These are phyloP conservation scores for Petasospora rhodanensis DNA, from an alignment of 1,139 yeast species.

Conservation along the genomic window DNA sequence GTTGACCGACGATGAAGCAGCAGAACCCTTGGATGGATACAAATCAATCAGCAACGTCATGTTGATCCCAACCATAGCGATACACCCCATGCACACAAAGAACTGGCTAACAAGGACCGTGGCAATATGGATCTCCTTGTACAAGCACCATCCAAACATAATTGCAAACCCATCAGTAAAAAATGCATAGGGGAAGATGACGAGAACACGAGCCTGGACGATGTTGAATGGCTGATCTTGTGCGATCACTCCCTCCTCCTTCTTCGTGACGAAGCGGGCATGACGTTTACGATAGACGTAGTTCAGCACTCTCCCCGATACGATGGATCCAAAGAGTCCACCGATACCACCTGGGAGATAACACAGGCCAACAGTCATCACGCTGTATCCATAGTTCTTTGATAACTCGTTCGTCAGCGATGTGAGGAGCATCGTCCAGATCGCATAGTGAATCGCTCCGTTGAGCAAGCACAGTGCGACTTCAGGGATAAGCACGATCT, in stretches of 20 bases:
- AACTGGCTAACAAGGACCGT: constrained; percentile 55
- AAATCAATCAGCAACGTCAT: constrained; percentile 58
- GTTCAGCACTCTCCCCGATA: constrained; percentile 45
- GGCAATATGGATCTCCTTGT: constrained; percentile 43
- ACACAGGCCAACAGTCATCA: constrained; percentile 58
- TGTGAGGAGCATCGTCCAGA: constrained; percentile 69
- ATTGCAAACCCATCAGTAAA: constrained; percentile 40
- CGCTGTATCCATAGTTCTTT: constrained; percentile 42
- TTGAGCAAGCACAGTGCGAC: constrained; percentile 40
- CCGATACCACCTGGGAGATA: constrained; percentile 60
- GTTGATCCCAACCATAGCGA: constrained; percentile 46
- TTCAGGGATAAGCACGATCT: constrained; percentile 36
- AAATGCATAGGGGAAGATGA: constrained; percentile 33
- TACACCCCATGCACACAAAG: constrained; percentile 47
- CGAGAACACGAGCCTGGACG: constrained; percentile 43
- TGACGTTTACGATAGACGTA: constrained; percentile 35
- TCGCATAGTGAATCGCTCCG: constrained; percentile 56
- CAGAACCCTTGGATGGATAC: constrained; percentile 54
- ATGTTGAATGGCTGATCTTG: constrained; percentile 35
- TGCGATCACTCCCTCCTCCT: constrained; percentile 24
- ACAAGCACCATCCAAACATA: constrained; percentile 67
- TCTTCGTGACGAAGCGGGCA: constrained; percentile 21
- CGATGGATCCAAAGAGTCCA: constrained; percentile 47
- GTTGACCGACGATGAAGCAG: constrained; percentile 58
- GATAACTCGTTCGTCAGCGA: constrained; percentile 54